Evolutionary conservation across 129 eudicot species (phyloP).

Genomic region (Tagetes patula): DNA sequence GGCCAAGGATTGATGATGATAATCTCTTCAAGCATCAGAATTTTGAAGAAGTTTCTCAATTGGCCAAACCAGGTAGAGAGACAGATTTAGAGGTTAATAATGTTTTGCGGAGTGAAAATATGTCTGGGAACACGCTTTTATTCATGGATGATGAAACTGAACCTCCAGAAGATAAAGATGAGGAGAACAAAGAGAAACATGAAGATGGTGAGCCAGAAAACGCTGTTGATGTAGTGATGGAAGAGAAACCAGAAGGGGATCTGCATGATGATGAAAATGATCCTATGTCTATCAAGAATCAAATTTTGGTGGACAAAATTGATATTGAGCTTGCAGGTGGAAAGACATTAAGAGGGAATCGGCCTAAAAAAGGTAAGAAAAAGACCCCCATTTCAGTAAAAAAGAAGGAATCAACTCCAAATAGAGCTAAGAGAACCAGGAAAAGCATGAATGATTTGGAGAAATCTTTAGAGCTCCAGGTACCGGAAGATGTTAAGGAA

Average conservation of each 20-base stretch:
- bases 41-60: slow-evolving; percentile 23
- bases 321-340: background rate
- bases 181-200: slow-evolving; percentile 17
- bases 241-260: slow-evolving; percentile 8
- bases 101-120: slow-evolving; percentile 16
- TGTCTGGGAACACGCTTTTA: slow-evolving; percentile 17
- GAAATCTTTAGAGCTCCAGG: slow-evolving; percentile 1
- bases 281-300: slow-evolving; percentile 15
- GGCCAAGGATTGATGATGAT: slow-evolving; percentile 28
- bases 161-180: slow-evolving; percentile 55
- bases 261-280: slow-evolving; percentile 15
- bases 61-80: slow-evolving; percentile 24
- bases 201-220: slow-evolving; percentile 26
- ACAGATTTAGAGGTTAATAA: slow-evolving; percentile 13
- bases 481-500: slow-evolving; percentile 13
- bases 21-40: slow-evolving; percentile 19
- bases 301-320: slow-evolving; percentile 27
- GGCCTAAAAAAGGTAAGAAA: slow-evolving; percentile 33
- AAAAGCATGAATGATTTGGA: slow-evolving; percentile 19
- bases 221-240: slow-evolving; percentile 1
- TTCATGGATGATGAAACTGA: slow-evolving; percentile 63
- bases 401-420: slow-evolving; percentile 23
- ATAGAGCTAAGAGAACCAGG: slow-evolving; percentile 27
- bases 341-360: slow-evolving; percentile 21
- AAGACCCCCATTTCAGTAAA: slow-evolving; percentile 21